A percentile compares a stretch with the other conserved stretches of the same genome.
These are phyloP conservation scores for Yamadazyma songkhlaensis DNA, from an alignment of 1,139 yeast genomes.

Conservation along the genomic window DNA sequence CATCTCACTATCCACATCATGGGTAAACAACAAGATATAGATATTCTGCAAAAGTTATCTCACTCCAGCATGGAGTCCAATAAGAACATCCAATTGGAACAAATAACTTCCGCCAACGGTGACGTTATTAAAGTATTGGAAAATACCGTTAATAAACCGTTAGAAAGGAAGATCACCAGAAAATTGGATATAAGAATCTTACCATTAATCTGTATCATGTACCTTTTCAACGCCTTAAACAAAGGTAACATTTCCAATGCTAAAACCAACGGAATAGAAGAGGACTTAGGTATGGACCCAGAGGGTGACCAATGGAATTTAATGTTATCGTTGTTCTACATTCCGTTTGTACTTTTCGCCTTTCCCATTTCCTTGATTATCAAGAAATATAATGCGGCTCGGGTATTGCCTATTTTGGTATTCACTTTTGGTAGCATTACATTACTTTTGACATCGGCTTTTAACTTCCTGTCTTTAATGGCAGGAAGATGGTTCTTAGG, in stretches of 20 bases:
- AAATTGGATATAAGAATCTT: slow-evolving; percentile 34
- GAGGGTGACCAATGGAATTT: slow-evolving; percentile 28
- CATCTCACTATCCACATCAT: not conserved
- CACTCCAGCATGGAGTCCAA: slow-evolving; percentile 13
- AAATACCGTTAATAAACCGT: slow-evolving; percentile 13
- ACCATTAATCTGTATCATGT: slow-evolving; percentile 26
- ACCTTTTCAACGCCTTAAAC: slow-evolving; percentile 28
- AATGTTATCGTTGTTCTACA: slow-evolving; percentile 29
- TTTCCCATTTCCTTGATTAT: slow-evolving; percentile 33
- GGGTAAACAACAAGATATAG: slow-evolving; percentile 4
- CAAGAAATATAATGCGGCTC: slow-evolving; percentile 24
- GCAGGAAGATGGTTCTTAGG: slow-evolving; percentile 28
- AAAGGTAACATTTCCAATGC: slow-evolving; percentile 29
- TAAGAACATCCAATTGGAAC: slow-evolving; percentile 11
- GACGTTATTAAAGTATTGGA: slow-evolving; percentile 11
- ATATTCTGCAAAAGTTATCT: slow-evolving; percentile 12
- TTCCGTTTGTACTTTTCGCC: slow-evolving; percentile 31
- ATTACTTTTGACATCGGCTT: slow-evolving; percentile 23
- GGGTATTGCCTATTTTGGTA: slow-evolving; percentile 30
- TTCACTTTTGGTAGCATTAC: slow-evolving; percentile 26
- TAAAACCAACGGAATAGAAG: slow-evolving; percentile 23
- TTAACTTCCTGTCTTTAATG: slow-evolving; percentile 22
- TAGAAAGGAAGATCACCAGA: slow-evolving; percentile 25
- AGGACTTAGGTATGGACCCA: slow-evolving; percentile 21
- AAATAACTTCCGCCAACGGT: slow-evolving; percentile 17